Evolutionary conservation across 108 stramenopile genomes (phyloP).

Genomic region (Mediolabrus comicus): DNA sequence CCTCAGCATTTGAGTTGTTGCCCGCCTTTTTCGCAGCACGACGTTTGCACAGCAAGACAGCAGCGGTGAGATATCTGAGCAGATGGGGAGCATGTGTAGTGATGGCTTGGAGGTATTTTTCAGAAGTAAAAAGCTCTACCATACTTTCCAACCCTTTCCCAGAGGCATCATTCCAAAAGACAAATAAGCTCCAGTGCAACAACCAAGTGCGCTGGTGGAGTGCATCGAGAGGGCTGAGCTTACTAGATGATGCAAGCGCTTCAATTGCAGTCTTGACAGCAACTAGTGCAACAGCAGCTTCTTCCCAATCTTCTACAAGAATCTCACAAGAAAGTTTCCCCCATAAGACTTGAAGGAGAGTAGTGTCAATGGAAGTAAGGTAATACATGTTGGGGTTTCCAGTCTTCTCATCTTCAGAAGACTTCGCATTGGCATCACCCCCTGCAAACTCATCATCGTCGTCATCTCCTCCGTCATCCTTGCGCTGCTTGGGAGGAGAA

Average conservation of each 20-base stretch:
- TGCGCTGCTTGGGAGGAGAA: slow-evolving; percentile 53
- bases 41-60: slow-evolving; percentile 93
- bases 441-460: slow-evolving; percentile 39
- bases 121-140: slow-evolving; percentile 84
- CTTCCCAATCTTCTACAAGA: slow-evolving; percentile 90
- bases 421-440: slow-evolving; percentile 20
- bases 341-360: slow-evolving; percentile 87
- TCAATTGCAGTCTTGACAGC: slow-evolving; percentile 87
- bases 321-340: slow-evolving; percentile 91
- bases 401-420: slow-evolving; percentile 50
- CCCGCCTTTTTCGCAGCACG: slow-evolving; percentile 77
- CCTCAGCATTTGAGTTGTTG: slow-evolving; percentile 56
- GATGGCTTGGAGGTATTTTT: slow-evolving; percentile 95
- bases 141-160: slow-evolving; percentile 84
- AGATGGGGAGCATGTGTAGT: slow-evolving; percentile 98
- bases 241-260: slow-evolving; percentile 54
- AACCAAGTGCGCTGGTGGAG: slow-evolving; percentile 98
- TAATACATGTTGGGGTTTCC: slow-evolving; percentile 85
- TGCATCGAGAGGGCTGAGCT: slow-evolving; percentile 80
- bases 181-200: slow-evolving; percentile 98
- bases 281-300: slow-evolving; percentile 75
- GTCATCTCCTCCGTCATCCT: slow-evolving; percentile 58
- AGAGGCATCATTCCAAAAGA: slow-evolving; percentile 94
- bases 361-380: slow-evolving; percentile 60
- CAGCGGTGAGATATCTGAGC: slow-evolving; percentile 95